Base-by-base conservation (phyloP, 2,329 filamentous ascomycete species). In the Neopestalotiopsis rosae region DNA sequence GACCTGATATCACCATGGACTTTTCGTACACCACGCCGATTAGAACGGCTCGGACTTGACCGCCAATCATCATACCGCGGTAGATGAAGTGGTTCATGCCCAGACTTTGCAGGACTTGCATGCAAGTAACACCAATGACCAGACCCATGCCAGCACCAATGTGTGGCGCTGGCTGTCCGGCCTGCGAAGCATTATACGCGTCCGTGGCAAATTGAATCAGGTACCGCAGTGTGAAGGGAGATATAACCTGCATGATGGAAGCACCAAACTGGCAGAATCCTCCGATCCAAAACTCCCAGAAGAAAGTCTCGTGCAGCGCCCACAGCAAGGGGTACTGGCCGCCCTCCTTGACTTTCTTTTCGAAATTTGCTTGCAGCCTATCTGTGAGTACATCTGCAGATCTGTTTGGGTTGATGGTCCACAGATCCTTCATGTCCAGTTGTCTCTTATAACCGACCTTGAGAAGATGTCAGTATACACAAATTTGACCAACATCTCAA, bases 21-120 rank as follows among this genome's bases (percentile, higher is more conserved):
- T 98, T 98, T 78, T 96, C 93, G 76, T 97, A 98, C 69, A 98
- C 94, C 69, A 94, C 82, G 28, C 92, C 89, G 73, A 98, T 97
- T 58, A 98, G 83, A 0, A 94, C 92, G 1, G 91, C 94, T 77
- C 95, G 88, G 7, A 89, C 83, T 81, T 98, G 91, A 0, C 94
- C 96, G 71, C 95, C 96, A 52, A 97, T 89, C 82, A 97, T 91
- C 92, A 97, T 97, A 28, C 95, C 94, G 28, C 91, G 90, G 76
- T 95, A 98, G 76, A 98, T 91, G 81, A 97, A 98, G 76, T 98
- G 95, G 76, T 95, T 97, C 2, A 91, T 94, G 32, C 90, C 89
- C 72, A 97, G 76, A 78, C 92, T 95, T 80, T 97, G 94, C 12
- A 91, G 77, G 24, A 95, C 86, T 79, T 98, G 95, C 94, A 98